Conservation (phyloP, 345 rosid genomes). For the Ceriops decandra region DNA sequence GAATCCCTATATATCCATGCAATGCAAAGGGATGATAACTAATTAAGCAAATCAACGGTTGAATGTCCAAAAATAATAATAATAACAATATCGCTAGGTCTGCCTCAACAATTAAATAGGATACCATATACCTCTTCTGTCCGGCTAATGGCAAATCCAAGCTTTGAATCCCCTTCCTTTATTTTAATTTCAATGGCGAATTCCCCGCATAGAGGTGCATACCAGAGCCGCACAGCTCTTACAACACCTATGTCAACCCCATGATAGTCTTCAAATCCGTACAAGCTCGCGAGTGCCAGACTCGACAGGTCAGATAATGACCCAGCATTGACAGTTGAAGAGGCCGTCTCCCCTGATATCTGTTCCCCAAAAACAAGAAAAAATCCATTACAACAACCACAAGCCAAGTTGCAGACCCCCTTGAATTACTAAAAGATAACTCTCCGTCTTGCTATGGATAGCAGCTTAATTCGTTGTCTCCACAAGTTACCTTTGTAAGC, state of each 20-base stretch:
- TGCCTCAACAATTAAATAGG: background rate
- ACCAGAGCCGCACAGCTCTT: slow-evolving; percentile 94
- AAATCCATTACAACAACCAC: background rate
- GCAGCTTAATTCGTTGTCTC: background rate
- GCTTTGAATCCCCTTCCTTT: slow-evolving; percentile 69
- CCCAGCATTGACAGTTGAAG: slow-evolving; percentile 75
- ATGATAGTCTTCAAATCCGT: slow-evolving; percentile 97
- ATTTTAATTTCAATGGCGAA: slow-evolving; percentile 63
- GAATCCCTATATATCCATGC: slow-evolving; percentile 55
- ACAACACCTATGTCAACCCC: slow-evolving; percentile 97
- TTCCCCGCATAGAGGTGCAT: slow-evolving; percentile 69
- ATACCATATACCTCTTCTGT: slow-evolving; percentile 70
- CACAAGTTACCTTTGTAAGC: slow-evolving; percentile 70
- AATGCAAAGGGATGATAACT: background rate
- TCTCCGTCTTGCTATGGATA: too few species aligned
- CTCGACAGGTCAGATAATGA: slow-evolving; percentile 78
- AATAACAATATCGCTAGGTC: too few species aligned
- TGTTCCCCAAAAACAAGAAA: slow-evolving; percentile 21
- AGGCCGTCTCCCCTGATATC: slow-evolving; percentile 97
- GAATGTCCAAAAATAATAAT: background rate
- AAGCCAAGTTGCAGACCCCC: background rate
- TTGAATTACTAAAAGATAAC: background rate
- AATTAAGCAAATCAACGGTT: background rate
- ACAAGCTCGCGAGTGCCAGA: slow-evolving; percentile 68
- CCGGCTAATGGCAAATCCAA: slow-evolving; percentile 95